Conservation (phyloP, 352 stramenopile genomes). For the Plasmopara halstedii region DNA sequence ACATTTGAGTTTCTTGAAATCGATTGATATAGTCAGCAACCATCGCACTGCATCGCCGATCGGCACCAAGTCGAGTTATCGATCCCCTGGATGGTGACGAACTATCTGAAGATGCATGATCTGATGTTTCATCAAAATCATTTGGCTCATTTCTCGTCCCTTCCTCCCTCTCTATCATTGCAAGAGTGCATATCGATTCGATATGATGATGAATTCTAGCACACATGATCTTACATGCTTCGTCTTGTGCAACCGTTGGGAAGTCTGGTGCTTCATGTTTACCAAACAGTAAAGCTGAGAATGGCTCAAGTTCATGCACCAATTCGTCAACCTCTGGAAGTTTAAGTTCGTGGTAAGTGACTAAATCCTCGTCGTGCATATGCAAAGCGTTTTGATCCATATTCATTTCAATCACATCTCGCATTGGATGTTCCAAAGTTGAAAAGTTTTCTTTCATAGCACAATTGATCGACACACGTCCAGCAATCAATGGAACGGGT, state of each 20-base stretch:
- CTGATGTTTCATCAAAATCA: slow-evolving; percentile 12
- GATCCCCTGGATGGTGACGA: slow-evolving; percentile 7
- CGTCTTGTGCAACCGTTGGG: slow-evolving; percentile 55
- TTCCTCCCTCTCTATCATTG: slow-evolving; percentile 24
- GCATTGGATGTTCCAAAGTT: slow-evolving; percentile 49
- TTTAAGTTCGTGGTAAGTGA: slow-evolving; percentile 70
- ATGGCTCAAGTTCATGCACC: slow-evolving; percentile 54
- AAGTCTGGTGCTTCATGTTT: slow-evolving; percentile 46
- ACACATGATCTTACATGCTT: slow-evolving; percentile 68
- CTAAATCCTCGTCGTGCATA: slow-evolving; percentile 73
- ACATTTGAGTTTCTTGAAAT: slow-evolving; percentile 81
- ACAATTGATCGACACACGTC: slow-evolving; percentile 56
- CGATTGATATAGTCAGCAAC: slow-evolving; percentile 50
- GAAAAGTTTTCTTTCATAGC: slow-evolving; percentile 39
- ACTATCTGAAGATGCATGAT: neutral
- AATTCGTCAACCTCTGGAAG: slow-evolving; percentile 63
- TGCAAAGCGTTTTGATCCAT: slow-evolving; percentile 70
- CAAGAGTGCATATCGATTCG: slow-evolving; percentile 46
- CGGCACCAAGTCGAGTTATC: slow-evolving; percentile 10
- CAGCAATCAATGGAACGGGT: slow-evolving; percentile 68
- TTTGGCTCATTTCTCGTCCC: slow-evolving; percentile 7
- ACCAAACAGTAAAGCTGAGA: slow-evolving; percentile 50
- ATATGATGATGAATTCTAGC: slow-evolving; percentile 53
- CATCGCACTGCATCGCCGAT: slow-evolving; percentile 37
- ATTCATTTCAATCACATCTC: slow-evolving; percentile 73